Percentiles rank a stretch among this genome's conserved stretches.
Conservation (phyloP, 805 yeast genomes). For the Wickerhamomyces subpelliculosus region DNA sequence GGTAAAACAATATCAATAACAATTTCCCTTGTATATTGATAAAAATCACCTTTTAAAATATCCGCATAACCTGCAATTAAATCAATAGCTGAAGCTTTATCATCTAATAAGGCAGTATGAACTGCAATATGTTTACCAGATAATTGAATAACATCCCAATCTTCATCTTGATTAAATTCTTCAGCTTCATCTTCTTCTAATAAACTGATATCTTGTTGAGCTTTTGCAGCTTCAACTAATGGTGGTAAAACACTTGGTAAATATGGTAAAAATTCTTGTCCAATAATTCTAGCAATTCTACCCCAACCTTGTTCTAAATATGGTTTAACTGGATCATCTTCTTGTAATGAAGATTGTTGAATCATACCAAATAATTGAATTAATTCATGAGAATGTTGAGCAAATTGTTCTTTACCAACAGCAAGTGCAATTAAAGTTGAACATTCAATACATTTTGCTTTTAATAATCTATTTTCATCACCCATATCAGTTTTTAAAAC, state of each 20-base stretch:
- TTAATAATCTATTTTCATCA: conserved; percentile 67
- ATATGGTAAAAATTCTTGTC: conserved; percentile 78
- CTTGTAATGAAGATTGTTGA: conserved; percentile 51
- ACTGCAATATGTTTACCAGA: conserved; percentile 93
- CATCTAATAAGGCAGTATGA: conserved; percentile 91
- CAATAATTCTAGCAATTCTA: conserved; percentile 79
- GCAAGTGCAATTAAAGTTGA: conserved; percentile 91
- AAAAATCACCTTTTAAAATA: conserved; percentile 74
- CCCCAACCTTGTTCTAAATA: conserved; percentile 96
- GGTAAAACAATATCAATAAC: conserved; percentile 78
- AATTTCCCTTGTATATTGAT: conserved; percentile 74
- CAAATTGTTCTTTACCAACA: conserved; percentile 86
- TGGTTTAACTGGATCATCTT: conserved; percentile 81
- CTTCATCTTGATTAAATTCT: conserved; percentile 75
- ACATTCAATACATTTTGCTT: conserved; percentile 94
- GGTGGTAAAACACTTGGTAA: conserved; percentile 85
- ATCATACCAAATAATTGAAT: conserved; percentile 65
- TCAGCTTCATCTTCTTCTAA: conserved; percentile 88
- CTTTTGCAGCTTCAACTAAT: conserved; percentile 77
- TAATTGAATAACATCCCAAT: conserved; percentile 90
- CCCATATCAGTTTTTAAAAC: conserved; percentile 77
- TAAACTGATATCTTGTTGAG: conserved; percentile 81
- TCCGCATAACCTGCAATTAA: conserved; percentile 78
- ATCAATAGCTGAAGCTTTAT: conserved; percentile 89
- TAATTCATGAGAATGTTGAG: conserved; percentile 66